These are phyloP conservation scores for Collybia nuda DNA, from an alignment of 768 basidiomycete species.

Conservation along the genomic window DNA sequence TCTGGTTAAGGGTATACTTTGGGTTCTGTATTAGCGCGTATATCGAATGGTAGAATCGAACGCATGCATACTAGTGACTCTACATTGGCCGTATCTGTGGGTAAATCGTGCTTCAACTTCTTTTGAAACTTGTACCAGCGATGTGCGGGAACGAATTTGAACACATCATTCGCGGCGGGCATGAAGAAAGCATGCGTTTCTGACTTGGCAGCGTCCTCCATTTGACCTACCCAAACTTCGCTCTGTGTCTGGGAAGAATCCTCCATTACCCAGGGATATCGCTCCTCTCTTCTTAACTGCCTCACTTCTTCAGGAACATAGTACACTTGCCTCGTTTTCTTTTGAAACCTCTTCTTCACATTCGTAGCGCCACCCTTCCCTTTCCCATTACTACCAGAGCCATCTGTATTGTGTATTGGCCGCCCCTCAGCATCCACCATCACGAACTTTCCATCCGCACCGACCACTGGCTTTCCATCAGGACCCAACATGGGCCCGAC, in stretches of 20 bases:
- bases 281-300: constrained; percentile 80
- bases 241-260: constrained; percentile 57
- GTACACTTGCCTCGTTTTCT: constrained; percentile 84
- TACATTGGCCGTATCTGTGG: constrained; percentile 66
- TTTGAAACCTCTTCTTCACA: constrained; percentile 74
- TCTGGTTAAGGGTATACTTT: constrained; percentile 60
- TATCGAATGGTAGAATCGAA: constrained; percentile 15
- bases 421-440: constrained; percentile 82
- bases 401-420: constrained; percentile 49
- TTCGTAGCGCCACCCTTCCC: constrained; percentile 40
- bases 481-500: constrained; percentile 76
- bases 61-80: constrained; percentile 50
- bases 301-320: constrained; percentile 75
- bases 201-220: constrained; percentile 74
- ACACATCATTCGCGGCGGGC: constrained; percentile 77
- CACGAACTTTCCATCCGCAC: constrained; percentile 71
- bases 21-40: constrained; percentile 14
- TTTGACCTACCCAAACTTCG: constrained; percentile 79
- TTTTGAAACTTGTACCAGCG: constrained; percentile 95
- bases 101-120: constrained; percentile 72
- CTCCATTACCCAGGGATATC: constrained; percentile 92
- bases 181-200: constrained; percentile 82
- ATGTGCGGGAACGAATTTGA: constrained; percentile 86
- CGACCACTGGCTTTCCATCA: constrained; percentile 84
- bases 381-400: constrained; percentile 32